These are phyloP conservation scores for Catharanthus roseus DNA, from an alignment of 257 asterid genomes.

Conservation along the genomic window DNA sequence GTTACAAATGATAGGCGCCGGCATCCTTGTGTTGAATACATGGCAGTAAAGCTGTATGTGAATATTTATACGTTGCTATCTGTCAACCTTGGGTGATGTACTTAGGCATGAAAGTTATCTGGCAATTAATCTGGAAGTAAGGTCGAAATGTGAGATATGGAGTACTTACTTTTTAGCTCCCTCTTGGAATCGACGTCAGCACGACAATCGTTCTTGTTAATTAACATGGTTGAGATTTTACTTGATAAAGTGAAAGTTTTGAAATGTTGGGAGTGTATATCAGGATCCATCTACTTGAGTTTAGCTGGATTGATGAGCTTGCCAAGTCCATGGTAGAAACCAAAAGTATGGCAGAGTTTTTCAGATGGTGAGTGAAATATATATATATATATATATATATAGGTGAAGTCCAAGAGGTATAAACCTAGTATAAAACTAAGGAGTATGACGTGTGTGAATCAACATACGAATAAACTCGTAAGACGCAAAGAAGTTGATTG, in stretches of 20 bases:
- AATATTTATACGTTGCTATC: background rate
- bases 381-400: background rate
- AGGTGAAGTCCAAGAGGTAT: background rate
- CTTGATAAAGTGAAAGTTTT: background rate
- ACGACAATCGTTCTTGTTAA: background rate
- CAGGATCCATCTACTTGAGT: background rate
- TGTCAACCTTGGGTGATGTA: background rate
- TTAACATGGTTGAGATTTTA: background rate
- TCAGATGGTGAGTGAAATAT: background rate
- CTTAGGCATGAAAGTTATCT: background rate
- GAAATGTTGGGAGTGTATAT: background rate
- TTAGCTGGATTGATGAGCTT: background rate
- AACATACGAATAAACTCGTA: too few relatives aligned
- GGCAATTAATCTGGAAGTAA: background rate
- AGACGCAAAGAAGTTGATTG: too few relatives aligned
- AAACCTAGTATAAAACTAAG: too few relatives aligned
- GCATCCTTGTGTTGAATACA: background rate
- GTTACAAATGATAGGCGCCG: background rate
- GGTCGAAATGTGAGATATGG: background rate
- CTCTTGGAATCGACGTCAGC: background rate
- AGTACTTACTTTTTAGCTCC: background rate
- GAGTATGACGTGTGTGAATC: too few relatives aligned
- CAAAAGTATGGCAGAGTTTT: background rate
- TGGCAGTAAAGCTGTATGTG: background rate
- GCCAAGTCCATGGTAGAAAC: background rate